Evolutionary conservation across 139 green algal species (phyloP).

Genomic region (Limnomonas spitsbergensis): DNA sequence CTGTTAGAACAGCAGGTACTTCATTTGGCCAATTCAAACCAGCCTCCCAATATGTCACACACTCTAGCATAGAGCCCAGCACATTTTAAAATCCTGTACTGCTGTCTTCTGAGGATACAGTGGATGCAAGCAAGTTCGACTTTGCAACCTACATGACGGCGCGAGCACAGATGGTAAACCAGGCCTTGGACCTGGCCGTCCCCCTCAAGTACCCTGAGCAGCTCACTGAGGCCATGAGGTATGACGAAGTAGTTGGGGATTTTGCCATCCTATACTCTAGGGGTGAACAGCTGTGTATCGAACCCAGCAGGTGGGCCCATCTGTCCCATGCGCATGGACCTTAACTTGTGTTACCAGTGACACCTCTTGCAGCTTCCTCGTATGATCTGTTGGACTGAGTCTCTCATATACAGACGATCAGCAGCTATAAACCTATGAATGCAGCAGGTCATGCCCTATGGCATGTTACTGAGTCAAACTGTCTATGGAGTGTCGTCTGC

Average conservation of each 20-base stretch:
- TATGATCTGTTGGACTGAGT: no score
- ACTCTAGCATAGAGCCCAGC: no score
- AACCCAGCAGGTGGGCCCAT: background rate
- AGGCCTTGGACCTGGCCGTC: conserved; percentile 74
- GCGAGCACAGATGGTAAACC: conserved; percentile 71
- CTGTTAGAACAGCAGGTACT: no score
- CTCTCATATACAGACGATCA: no score
- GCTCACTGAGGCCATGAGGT: conserved; percentile 91
- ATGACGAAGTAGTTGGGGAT: background rate
- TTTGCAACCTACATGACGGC: conserved; percentile 79
- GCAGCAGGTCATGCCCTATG: no score
- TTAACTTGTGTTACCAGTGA: conserved; percentile 72
- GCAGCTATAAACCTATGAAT: no score
- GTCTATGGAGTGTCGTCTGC: no score
- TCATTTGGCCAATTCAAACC: no score
- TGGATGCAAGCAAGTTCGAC: conserved; percentile 55
- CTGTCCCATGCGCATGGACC: conserved; percentile 5
- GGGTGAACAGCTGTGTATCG: background rate
- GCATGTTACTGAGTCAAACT: no score
- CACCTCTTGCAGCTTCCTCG: background rate
- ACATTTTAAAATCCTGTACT: no score
- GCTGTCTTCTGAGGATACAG: background rate
- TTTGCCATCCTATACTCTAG: no score
- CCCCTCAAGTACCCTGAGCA: conserved; percentile 84
- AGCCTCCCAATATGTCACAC: no score